Evolutionary conservation across 768 basidiomycete species (phyloP).

Genomic region (Phylloporus sp.): DNA sequence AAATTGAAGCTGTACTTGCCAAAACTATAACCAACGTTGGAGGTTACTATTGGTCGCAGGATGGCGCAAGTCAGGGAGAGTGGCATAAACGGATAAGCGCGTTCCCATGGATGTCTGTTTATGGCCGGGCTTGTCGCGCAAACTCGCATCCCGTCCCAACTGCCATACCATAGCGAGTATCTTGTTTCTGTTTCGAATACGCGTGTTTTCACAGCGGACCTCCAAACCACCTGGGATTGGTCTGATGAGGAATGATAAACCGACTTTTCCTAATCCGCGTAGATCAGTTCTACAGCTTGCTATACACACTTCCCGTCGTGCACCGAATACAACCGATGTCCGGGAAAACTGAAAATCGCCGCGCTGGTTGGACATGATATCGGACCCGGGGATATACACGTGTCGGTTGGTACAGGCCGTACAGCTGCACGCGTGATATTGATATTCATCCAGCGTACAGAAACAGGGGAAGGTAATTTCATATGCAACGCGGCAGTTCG

Average conservation of each 20-base stretch:
- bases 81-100: neutral
- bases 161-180: neutral
- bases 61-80: too few species aligned
- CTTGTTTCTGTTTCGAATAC: slow-evolving; percentile 2
- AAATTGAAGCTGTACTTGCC: neutral
- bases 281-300: slow-evolving; percentile 6
- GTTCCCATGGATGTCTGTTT: neutral
- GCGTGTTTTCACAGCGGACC: slow-evolving; percentile 12
- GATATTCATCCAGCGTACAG: neutral
- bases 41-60: neutral
- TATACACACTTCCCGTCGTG: neutral
- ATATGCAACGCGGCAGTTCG: neutral
- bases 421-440: neutral
- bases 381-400: slow-evolving; percentile 5
- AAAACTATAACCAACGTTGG: neutral
- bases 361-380: too few species aligned
- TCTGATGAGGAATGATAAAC: slow-evolving; percentile 16
- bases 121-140: neutral
- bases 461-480: neutral
- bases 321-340: neutral
- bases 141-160: neutral
- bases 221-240: slow-evolving; percentile 16
- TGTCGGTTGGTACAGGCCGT: slow-evolving; percentile 3
- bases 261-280: slow-evolving; percentile 4
- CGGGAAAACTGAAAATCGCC: neutral